Percentiles rank a stretch among this genome's conserved stretches.
Evolutionary conservation across 2,329 filamentous ascomycete genomes (phyloP).

Genomic region (Clarireedia monteithiana): DNA sequence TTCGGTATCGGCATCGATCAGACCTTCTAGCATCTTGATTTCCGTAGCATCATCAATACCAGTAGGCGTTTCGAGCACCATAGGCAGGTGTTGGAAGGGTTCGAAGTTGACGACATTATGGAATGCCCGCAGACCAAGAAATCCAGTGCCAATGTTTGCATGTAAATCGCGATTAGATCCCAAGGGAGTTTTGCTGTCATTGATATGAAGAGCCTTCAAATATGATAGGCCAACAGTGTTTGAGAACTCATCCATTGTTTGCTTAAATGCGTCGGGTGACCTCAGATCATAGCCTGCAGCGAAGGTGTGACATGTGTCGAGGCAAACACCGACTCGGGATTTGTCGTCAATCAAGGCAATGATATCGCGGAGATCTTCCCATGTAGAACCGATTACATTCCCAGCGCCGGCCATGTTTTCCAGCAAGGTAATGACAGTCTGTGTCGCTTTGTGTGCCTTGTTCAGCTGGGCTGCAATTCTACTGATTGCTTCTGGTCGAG

Average conservation of each 20-base stretch:
- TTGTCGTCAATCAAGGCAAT: conserved; percentile 77
- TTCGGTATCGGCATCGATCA: conserved; percentile 77
- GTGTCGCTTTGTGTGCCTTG: conserved; percentile 68
- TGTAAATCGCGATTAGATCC: conserved; percentile 79
- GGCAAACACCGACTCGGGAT: conserved; percentile 78
- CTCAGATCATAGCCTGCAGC: conserved; percentile 88
- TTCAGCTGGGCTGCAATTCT: conserved; percentile 81
- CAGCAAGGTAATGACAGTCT: conserved; percentile 70
- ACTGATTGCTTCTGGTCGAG: conserved; percentile 60
- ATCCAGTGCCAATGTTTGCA: conserved; percentile 93
- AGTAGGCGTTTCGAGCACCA: conserved; percentile 95
- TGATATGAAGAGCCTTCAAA: conserved; percentile 80
- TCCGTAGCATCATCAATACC: conserved; percentile 69
- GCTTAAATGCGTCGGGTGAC: conserved; percentile 61
- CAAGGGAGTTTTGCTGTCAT: conserved; percentile 90
- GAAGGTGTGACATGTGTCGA: conserved; percentile 96
- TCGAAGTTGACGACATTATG: conserved; percentile 83
- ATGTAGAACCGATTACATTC: conserved; percentile 77
- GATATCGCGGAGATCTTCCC: conserved; percentile 80
- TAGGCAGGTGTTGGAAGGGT: conserved; percentile 69
- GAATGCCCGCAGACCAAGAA: conserved; percentile 83
- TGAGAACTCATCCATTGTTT: conserved; percentile 71
- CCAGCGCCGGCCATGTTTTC: conserved; percentile 94
- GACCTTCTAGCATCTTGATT: conserved; percentile 85
- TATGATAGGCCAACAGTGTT: conserved; percentile 68